These are phyloP conservation scores for Geosmithia putterillii DNA, from an alignment of 2,329 filamentous ascomycete species.

Conservation along the genomic window DNA sequence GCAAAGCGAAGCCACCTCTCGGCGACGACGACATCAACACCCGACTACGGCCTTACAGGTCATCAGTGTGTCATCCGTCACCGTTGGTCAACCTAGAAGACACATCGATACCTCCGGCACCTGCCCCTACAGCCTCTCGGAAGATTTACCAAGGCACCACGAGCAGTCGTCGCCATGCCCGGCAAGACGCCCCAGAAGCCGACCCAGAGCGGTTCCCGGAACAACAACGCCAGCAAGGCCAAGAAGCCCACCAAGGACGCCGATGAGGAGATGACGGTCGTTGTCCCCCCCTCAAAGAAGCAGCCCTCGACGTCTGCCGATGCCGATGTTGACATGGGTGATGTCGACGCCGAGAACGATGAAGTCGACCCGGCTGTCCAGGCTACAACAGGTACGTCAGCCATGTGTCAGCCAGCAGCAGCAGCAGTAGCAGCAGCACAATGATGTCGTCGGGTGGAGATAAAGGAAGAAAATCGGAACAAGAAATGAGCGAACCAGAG, in stretches of 20 bases:
- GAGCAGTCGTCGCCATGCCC: constrained; percentile 38
- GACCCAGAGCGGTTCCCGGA: constrained; percentile 53
- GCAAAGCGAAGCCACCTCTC: too few relatives aligned
- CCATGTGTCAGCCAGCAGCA: background rate
- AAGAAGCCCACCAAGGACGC: constrained; percentile 53
- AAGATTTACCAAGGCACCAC: background rate
- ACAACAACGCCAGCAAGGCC: constrained; percentile 54
- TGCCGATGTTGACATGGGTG: constrained; percentile 61
- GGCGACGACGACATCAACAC: too few relatives aligned
- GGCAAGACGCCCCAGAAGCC: constrained; percentile 62
- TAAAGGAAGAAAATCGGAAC: too few relatives aligned
- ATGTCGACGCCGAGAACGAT: constrained; percentile 40
- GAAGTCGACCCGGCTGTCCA: constrained; percentile 50
- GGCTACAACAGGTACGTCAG: constrained; percentile 42
- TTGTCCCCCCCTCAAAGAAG: constrained; percentile 63
- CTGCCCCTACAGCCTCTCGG: too few relatives aligned
- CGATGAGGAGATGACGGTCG: constrained; percentile 71
- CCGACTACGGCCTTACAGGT: too few relatives aligned
- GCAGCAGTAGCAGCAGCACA: background rate
- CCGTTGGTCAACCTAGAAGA: background rate
- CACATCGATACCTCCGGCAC: too few relatives aligned
- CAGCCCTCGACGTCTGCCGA: constrained; percentile 46
- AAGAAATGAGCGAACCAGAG: too few relatives aligned
- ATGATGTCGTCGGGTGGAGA: too few relatives aligned
- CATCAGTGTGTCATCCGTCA: too few relatives aligned